These are phyloP conservation scores for Candida insectalens DNA, from an alignment of 805 yeast genomes.

Conservation along the genomic window DNA sequence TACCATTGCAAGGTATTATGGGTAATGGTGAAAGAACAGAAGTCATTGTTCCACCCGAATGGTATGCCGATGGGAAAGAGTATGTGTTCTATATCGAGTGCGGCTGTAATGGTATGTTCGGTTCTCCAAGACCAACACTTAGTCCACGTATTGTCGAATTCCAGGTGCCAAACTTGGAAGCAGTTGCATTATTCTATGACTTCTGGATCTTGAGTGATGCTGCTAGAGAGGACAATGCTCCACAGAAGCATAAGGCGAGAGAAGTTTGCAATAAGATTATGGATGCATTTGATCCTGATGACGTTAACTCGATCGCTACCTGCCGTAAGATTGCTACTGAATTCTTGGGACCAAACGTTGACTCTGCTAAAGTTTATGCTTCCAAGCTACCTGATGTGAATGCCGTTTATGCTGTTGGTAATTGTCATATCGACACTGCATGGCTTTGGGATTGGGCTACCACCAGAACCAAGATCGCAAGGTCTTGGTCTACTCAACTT, in stretches of 20 bases:
- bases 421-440: constrained; percentile 96
- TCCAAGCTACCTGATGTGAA: constrained; percentile 26
- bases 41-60: constrained; percentile 51
- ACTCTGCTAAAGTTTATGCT: constrained; percentile 56
- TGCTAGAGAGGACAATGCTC: constrained; percentile 74
- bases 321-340: constrained; percentile 60
- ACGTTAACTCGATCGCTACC: constrained; percentile 42
- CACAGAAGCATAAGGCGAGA: constrained; percentile 81
- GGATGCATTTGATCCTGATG: constrained; percentile 70
- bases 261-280: constrained; percentile 74
- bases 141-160: constrained; percentile 62
- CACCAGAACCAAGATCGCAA: constrained; percentile 81
- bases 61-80: constrained; percentile 28
- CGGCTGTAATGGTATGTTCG: constrained; percentile 90
- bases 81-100: constrained; percentile 76
- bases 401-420: constrained; percentile 80
- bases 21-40: constrained; percentile 78
- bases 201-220: constrained; percentile 88
- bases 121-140: constrained; percentile 57
- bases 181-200: constrained; percentile 69
- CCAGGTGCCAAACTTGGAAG: constrained; percentile 71
- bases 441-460: constrained; percentile 99
- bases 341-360: constrained; percentile 57
- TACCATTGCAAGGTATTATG: constrained; percentile 75
- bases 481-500: constrained; percentile 93